Evolutionary conservation across 371 early-diverging fungal genomes (phyloP), one percentile per base, ranked within the genome.

Genomic region (Conidiobolus incongruus): DNA sequence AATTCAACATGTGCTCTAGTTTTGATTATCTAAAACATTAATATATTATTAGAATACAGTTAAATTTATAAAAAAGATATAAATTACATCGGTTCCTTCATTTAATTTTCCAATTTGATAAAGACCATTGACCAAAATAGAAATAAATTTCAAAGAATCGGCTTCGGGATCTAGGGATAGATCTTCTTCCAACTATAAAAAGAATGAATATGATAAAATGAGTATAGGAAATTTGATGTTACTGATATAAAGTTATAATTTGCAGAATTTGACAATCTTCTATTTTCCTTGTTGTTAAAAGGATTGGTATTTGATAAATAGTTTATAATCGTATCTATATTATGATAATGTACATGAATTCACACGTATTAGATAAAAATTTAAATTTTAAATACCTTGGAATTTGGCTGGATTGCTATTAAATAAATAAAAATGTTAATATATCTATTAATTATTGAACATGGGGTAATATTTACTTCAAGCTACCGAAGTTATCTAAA

Each of bases 81-180:
- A 35, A 52, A 55, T 15, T 59, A 78, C 79, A 54, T 74, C 72
- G 41, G 87, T 59, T 0, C 82, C 82, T 35, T 80, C 70, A 31
- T 75, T 77, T 31, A 86, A 72, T 46, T 72, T 69, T 11, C 73
- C 86, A 10, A 92, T 58, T 3, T 81, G 55, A 1, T 66, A 60
- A 10, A 94, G 61, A 23, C 83, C 66, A 55, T 90, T 88, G 42
- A 91, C 55, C 15, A 94, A 60, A 41, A 77, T 70, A 52, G 79
- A 76, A 46, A 91, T 81, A 49, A 86, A 88, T n/a, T 75, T 73
- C 52, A 71, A 81, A 6, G 91, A 87, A 48, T 94, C 90, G 0
- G 75, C 69, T 50, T 94, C 95, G 1, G 89, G 87, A 46, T 83
- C 72, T 28, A 65, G 66, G 5, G 77, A 75, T 0, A 72, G 46